Percentiles rank a stretch among this genome's conserved stretches.
Evolutionary conservation across 306 rosid species (phyloP).

Genomic region (Ceratonia siliqua): DNA sequence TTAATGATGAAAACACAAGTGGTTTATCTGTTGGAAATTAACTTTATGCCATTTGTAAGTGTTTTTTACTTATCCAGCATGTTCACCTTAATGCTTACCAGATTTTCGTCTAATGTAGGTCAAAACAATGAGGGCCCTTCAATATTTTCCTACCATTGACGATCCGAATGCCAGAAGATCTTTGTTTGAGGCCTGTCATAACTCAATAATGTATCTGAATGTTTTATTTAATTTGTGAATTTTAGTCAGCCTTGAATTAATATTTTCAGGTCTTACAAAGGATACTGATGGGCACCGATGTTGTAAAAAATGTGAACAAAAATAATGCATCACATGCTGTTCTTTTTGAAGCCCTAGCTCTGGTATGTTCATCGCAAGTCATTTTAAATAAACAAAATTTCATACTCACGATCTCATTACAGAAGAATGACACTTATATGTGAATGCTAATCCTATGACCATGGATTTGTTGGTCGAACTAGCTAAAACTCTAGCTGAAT

Average conservation of each 20-base stretch:
- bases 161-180: slow-evolving; percentile 81
- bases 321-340: slow-evolving; percentile 87
- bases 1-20: not conserved
- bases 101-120: slow-evolving; percentile 48
- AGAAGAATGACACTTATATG: not conserved
- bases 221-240: not conserved
- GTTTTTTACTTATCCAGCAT: not conserved
- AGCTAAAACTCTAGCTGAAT: not conserved
- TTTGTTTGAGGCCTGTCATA: slow-evolving; percentile 63
- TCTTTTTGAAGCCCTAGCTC: slow-evolving; percentile 85
- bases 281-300: slow-evolving; percentile 83
- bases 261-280: slow-evolving; percentile 73
- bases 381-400: not conserved
- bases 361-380: slow-evolving; percentile 47
- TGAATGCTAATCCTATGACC: not conserved
- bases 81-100: slow-evolving; percentile 14
- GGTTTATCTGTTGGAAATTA: not conserved
- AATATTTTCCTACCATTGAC: slow-evolving; percentile 73
- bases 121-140: slow-evolving; percentile 82
- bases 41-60: not conserved
- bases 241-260: slow-evolving; percentile 32
- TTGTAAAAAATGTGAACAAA: slow-evolving; percentile 80
- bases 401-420: not conserved
- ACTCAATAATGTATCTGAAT: not conserved
- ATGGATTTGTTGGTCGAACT: not conserved